These are phyloP conservation scores for Pestalotiopsis sp. DNA, from an alignment of 2,329 filamentous ascomycete species.

Conservation along the genomic window DNA sequence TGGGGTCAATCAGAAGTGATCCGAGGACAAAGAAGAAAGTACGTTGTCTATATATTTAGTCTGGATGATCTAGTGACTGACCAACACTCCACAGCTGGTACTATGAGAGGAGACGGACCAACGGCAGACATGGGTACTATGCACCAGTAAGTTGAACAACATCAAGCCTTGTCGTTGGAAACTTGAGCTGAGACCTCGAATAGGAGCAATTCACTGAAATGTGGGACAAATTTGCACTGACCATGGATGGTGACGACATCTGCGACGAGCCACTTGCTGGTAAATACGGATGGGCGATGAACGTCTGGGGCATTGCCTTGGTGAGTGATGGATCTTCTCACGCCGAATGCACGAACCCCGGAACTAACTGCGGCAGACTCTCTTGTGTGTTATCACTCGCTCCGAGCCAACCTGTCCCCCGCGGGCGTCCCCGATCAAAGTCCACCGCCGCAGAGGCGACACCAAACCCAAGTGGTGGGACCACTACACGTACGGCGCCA, in stretches of 20 bases:
- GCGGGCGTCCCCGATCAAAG: background rate
- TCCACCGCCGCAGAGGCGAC: background rate
- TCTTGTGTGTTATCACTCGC: background rate
- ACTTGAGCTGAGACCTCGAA: background rate
- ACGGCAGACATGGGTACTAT: background rate
- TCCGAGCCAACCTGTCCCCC: background rate
- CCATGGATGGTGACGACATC: background rate
- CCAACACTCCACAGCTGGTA: background rate
- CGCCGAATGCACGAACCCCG: too few relatives aligned
- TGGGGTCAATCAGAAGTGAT: background rate
- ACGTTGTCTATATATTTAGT: background rate
- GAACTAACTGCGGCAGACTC: background rate
- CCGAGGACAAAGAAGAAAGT: conserved; percentile 3
- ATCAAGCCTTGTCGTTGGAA: background rate
- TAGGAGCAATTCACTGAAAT: conserved; percentile 5
- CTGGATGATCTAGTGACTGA: too few relatives aligned
- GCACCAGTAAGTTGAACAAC: background rate
- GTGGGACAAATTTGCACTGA: background rate
- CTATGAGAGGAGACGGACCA: conserved; percentile 3
- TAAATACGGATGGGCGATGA: background rate
- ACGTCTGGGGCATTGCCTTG: background rate
- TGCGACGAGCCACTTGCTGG: background rate
- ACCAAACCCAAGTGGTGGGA: background rate
- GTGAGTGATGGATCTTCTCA: background rate
- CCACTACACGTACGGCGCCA: conserved; percentile 4